A percentile compares a stretch with the other conserved stretches of the same genome.
Evolutionary conservation across 441 rosid species (phyloP).

Genomic region (Populus hybrid): DNA sequence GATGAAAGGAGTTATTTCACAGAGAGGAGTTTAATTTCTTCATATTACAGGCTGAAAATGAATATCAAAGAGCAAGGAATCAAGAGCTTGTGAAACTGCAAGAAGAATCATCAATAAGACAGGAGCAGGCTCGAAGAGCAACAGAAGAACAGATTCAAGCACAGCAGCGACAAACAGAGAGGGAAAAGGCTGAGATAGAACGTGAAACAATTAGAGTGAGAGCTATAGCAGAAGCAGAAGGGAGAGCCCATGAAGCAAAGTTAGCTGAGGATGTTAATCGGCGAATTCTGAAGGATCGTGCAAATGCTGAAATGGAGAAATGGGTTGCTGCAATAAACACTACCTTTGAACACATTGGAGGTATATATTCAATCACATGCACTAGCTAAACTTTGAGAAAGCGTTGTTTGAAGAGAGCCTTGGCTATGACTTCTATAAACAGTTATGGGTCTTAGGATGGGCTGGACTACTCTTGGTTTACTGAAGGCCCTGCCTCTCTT

Average conservation of each 20-base stretch:
- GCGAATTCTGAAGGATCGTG: conserved; percentile 84
- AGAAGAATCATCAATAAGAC: conserved; percentile 90
- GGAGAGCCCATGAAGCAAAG: conserved; percentile 96
- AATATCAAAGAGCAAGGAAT: conserved; percentile 78
- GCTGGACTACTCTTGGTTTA: too few relatives aligned
- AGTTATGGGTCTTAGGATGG: too few relatives aligned
- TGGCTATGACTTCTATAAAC: background rate
- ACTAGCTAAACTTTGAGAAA: conserved; percentile 1
- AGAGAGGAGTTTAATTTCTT: conserved; percentile 14
- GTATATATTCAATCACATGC: conserved; percentile 34
- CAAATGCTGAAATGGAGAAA: conserved; percentile 96
- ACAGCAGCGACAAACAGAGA: conserved; percentile 86
- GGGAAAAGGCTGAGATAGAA: conserved; percentile 93
- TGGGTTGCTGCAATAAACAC: conserved; percentile 98
- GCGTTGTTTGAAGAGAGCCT: background rate
- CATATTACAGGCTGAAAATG: conserved; percentile 77
- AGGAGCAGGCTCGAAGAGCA: conserved; percentile 91
- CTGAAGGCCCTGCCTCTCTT: too few relatives aligned
- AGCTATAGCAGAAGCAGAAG: conserved; percentile 98
- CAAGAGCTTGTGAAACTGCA: conserved; percentile 93
- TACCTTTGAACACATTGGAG: conserved; percentile 95
- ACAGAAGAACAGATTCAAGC: conserved; percentile 98
- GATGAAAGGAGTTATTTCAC: conserved; percentile 7
- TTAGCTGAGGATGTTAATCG: conserved; percentile 94
- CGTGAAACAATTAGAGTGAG: conserved; percentile 90